Base-by-base conservation (phyloP, 306 rosid genomes). In the Citrullus mucosospermus region DNA sequence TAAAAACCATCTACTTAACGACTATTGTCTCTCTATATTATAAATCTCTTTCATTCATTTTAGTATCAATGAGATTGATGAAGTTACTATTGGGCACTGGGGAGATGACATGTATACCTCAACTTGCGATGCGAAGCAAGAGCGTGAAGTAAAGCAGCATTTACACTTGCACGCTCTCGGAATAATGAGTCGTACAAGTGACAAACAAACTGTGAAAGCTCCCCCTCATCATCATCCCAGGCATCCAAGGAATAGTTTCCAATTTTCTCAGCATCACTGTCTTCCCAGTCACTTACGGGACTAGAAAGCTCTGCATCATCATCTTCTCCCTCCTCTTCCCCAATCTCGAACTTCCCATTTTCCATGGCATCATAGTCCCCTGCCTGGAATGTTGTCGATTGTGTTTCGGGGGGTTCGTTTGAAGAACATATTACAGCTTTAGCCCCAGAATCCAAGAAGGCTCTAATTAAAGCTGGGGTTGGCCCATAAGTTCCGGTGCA, bases 211-310 rank as follows among this genome's bases (percentile, higher is more conserved):
- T 92, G 92, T 1, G 99, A 88, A 82, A 91, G 87, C 77, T 91
- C 93, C 84, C 86, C 97, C 86, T 92, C 99, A 44, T 90, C 90
- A 8, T 87, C 93, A 30, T 91, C 93, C 92, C 95, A 88, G 77
- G 85, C 62, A 51, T 84, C 83, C 17, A 61, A 77, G 32, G 79
- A 46, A n/a, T 17, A 75, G 54, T 85, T 89, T 62, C 79, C 89
- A 53, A 39, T 84, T 87, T 88, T 90, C 83, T 93, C 97, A 0
- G 78, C 80, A 75, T 93, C 98, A 76, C 92, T 90, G 54, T 93
- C 99, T 85, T 92, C 99, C 99, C 99, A 96, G 81, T 96, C 99
- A 82, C 99, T 96, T 18, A 79, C 55, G 4, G 99, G 96, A 84
- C 99, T 96, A 39, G 78, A 73, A 28, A 90, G 93, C 84, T 82